Conservation (phyloP, 495 filamentous ascomycete genomes). For the Aspergillus funiculosus region DNA sequence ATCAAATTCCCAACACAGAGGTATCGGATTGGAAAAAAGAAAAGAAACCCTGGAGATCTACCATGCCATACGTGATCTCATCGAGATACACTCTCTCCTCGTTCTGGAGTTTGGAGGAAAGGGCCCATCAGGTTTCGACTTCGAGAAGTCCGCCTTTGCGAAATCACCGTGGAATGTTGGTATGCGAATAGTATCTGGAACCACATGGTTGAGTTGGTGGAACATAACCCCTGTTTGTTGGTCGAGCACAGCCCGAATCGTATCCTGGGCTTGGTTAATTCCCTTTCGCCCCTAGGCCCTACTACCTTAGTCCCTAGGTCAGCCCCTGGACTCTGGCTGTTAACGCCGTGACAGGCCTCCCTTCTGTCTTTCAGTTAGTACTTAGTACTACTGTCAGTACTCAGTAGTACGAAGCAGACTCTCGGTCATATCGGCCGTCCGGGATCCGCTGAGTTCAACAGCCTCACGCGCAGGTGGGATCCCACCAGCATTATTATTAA, state of each 20-base stretch:
- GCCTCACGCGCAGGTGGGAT: slow-evolving; percentile 18
- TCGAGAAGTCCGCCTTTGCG: background rate
- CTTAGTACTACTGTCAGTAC: too few species aligned
- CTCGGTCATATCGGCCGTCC: slow-evolving; percentile 23
- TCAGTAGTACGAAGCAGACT: background rate
- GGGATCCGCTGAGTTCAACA: slow-evolving; percentile 20
- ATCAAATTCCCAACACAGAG: background rate
- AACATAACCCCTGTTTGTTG: slow-evolving; percentile 15
- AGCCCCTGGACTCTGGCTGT: too few species aligned
- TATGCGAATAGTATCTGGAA: slow-evolving; percentile 18
- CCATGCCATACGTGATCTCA: background rate
- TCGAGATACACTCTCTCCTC: background rate
- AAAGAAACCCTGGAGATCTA: slow-evolving; percentile 1
- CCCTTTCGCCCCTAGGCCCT: slow-evolving; percentile 1
- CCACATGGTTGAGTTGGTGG: slow-evolving; percentile 22
- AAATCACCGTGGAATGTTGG: slow-evolving; percentile 4
- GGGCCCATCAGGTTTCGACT: background rate
- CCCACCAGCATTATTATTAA: slow-evolving; percentile 13
- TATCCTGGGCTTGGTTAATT: background rate
- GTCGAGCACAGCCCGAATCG: slow-evolving; percentile 15
- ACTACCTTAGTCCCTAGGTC: too few species aligned
- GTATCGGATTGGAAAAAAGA: background rate
- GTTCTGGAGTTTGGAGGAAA: background rate
- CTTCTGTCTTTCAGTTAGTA: slow-evolving; percentile 1
- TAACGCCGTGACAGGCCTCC: too few species aligned